phyloP scores from a whole-genome alignment of 768 basidiomycete species.

The Psilocybe subaeruginosa region DNA sequence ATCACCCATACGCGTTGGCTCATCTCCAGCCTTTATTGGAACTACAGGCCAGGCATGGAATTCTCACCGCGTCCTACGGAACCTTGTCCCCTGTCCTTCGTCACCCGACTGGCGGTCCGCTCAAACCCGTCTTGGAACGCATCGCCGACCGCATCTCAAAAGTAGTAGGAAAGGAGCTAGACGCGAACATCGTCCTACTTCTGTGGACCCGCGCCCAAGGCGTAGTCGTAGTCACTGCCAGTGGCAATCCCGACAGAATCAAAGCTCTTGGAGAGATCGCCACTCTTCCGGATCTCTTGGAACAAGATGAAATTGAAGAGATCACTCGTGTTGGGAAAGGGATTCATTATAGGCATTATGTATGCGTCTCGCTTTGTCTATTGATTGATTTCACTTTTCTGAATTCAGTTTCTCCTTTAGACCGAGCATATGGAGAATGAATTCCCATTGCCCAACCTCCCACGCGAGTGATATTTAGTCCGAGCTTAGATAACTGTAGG shows the following conservation, averaged over 20 bases:
- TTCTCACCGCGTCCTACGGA: slow-evolving; percentile 40
- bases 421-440: slow-evolving; percentile 38
- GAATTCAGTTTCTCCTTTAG: slow-evolving; percentile 15
- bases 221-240: slow-evolving; percentile 34
- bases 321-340: slow-evolving; percentile 36
- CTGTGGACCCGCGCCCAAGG: slow-evolving; percentile 37
- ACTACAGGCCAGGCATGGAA: slow-evolving; percentile 38
- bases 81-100: slow-evolving; percentile 39
- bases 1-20: slow-evolving; percentile 35
- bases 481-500: too few species aligned
- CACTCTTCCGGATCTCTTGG: slow-evolving; percentile 27
- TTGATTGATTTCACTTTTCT: not conserved
- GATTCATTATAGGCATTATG: slow-evolving; percentile 37
- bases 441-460: slow-evolving; percentile 35
- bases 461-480: slow-evolving; percentile 11
- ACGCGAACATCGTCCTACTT: slow-evolving; percentile 28
- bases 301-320: slow-evolving; percentile 33
- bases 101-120: slow-evolving; percentile 38
- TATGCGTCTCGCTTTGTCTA: slow-evolving; percentile 17
- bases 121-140: slow-evolving; percentile 38
- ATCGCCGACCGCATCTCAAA: slow-evolving; percentile 33
- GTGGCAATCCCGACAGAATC: slow-evolving; percentile 33
- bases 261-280: slow-evolving; percentile 31
- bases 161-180: slow-evolving; percentile 22
- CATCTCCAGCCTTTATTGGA: slow-evolving; percentile 37